These are phyloP conservation scores for Ploettnerulaceae sp. DNA, from an alignment of 2,329 filamentous ascomycete species.

Conservation along the genomic window DNA sequence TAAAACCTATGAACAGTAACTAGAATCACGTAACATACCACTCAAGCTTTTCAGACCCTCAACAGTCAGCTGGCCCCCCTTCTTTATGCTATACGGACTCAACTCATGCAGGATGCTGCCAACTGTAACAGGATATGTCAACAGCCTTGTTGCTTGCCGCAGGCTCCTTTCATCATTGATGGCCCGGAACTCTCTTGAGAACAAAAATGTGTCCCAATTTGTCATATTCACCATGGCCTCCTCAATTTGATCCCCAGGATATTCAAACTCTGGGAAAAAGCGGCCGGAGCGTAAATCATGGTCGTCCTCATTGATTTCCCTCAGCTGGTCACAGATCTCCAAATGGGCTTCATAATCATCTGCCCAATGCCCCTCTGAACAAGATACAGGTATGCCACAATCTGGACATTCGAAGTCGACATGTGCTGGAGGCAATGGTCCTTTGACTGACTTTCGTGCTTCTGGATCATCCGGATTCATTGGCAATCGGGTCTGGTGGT, in stretches of 20 bases:
- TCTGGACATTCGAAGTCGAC: slow-evolving; percentile 94
- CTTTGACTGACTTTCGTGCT: slow-evolving; percentile 50
- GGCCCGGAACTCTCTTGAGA: slow-evolving; percentile 84
- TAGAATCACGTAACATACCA: slow-evolving; percentile 50
- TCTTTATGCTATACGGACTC: slow-evolving; percentile 81
- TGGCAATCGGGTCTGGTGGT: slow-evolving; percentile 68
- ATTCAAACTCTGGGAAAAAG: slow-evolving; percentile 90
- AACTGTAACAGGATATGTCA: slow-evolving; percentile 92
- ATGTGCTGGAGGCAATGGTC: slow-evolving; percentile 65
- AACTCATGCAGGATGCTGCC: slow-evolving; percentile 90
- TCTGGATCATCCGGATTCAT: slow-evolving; percentile 61
- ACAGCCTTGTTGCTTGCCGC: slow-evolving; percentile 84
- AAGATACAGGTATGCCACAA: slow-evolving; percentile 90
- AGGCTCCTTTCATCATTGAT: slow-evolving; percentile 87
- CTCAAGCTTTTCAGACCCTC: slow-evolving; percentile 93
- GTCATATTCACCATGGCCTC: slow-evolving; percentile 95
- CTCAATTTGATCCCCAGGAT: slow-evolving; percentile 83
- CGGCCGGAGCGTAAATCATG: slow-evolving; percentile 88
- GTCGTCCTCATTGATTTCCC: slow-evolving; percentile 96
- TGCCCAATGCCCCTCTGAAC: slow-evolving; percentile 91
- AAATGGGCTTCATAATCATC: slow-evolving; percentile 92
- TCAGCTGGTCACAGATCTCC: slow-evolving; percentile 83
- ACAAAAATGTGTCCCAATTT: slow-evolving; percentile 97
- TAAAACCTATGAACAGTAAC: slow-evolving; percentile 13
- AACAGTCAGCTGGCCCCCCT: slow-evolving; percentile 68